Conservation (phyloP, 768 basidiomycete genomes). For the Suillus bovinus region DNA sequence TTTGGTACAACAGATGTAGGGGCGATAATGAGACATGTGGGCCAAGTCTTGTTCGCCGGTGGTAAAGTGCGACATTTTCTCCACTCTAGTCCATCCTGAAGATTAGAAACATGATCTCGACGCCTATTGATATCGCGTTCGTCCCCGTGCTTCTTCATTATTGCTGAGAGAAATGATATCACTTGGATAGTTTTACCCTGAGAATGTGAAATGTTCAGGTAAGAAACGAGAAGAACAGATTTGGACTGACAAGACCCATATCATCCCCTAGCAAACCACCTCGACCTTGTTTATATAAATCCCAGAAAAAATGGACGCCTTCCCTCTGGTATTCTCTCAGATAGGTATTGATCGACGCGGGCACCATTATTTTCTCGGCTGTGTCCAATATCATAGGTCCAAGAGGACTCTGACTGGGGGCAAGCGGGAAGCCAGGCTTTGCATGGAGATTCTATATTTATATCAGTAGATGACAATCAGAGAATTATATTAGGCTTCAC, state of each 20-base stretch:
- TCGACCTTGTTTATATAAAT: slow-evolving; percentile 59
- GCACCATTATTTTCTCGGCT: slow-evolving; percentile 49
- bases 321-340: slow-evolving; percentile 91
- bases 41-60: slow-evolving; percentile 71
- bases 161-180: slow-evolving; percentile 84
- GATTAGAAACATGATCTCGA: slow-evolving; percentile 58
- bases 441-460: slow-evolving; percentile 39
- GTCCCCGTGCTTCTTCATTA: slow-evolving; percentile 83
- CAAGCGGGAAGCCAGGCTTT: slow-evolving; percentile 56
- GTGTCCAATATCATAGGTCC: slow-evolving; percentile 55
- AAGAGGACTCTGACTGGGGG: slow-evolving; percentile 40
- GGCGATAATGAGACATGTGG: slow-evolving; percentile 85
- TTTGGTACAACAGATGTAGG: slow-evolving; percentile 84
- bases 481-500: slow-evolving; percentile 17
- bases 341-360: slow-evolving; percentile 76
- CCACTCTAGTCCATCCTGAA: slow-evolving; percentile 65
- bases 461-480: not conserved
- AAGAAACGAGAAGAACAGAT: slow-evolving; percentile 4
- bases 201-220: slow-evolving; percentile 9
- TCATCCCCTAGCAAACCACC: slow-evolving; percentile 94
- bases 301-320: slow-evolving; percentile 81
- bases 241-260: slow-evolving; percentile 72
- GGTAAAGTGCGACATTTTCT: slow-evolving; percentile 53
- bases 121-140: slow-evolving; percentile 66
- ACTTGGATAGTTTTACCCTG: slow-evolving; percentile 94